Percentiles rank a stretch among this genome's conserved stretches.
Conservation (phyloP, 495 filamentous ascomycete species). For the Filosporella fistucella region DNA sequence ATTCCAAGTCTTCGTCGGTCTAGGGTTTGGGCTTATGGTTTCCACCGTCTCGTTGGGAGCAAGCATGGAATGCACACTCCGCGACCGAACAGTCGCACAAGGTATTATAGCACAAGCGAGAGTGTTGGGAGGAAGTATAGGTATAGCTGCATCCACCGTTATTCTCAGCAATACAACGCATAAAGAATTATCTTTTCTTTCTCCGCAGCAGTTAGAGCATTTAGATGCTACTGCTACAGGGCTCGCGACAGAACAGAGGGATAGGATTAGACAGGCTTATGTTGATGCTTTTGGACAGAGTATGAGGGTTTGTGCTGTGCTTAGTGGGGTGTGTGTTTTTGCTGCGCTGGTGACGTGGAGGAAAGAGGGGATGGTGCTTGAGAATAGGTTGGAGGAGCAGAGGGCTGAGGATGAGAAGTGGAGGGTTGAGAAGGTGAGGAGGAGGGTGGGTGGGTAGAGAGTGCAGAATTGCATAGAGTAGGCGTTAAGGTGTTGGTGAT, state of each 20-base stretch:
- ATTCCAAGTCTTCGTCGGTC: constrained; percentile 27
- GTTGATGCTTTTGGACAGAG: constrained; percentile 18
- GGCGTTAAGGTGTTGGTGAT: background rate
- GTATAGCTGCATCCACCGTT: constrained; percentile 44
- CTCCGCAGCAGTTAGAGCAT: constrained; percentile 22
- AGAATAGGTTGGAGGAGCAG: background rate
- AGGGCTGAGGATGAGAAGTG: background rate
- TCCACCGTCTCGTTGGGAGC: constrained; percentile 12
- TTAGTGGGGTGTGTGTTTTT: constrained; percentile 9
- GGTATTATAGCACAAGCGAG: constrained; percentile 47
- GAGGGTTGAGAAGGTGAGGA: background rate
- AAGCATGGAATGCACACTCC: constrained; percentile 7
- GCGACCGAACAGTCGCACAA: constrained; percentile 33
- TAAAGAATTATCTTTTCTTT: constrained; percentile 11
- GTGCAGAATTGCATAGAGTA: background rate
- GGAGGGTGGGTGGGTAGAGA: background rate
- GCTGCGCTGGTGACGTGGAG: background rate
- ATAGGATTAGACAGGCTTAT: constrained; percentile 15
- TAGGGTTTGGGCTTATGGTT: constrained; percentile 28
- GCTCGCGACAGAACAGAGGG: constrained; percentile 7
- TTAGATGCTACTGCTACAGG: constrained; percentile 13
- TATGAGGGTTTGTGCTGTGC: constrained; percentile 16
- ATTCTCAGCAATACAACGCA: constrained; percentile 30
- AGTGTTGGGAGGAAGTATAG: constrained; percentile 47
- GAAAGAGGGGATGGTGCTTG: background rate